Evolutionary conservation across 2,329 filamentous ascomycete genomes (phyloP), one percentile per base, ranked within the genome.

Genomic region (Arthrobotrys sphaeroides): DNA sequence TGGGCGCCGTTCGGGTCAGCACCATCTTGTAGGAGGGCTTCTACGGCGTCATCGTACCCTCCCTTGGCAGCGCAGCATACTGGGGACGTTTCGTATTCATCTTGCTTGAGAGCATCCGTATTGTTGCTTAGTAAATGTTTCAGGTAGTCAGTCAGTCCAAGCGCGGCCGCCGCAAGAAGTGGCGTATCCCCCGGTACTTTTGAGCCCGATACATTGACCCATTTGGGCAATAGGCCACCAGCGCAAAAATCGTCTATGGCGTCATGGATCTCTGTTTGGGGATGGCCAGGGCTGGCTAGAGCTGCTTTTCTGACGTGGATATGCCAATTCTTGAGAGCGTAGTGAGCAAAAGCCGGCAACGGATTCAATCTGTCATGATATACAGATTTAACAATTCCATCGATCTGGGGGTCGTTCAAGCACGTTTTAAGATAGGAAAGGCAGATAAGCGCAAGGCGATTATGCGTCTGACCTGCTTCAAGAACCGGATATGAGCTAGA

Each of bases 1-100:
- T 61, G n/a, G n/a, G n/a, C n/a, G n/a, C n/a, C 31, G 45, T 81
- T 76, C 7, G 78, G 79, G 13, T 81, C 73, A 3, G 80, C 82
- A 0, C 80, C 80, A 57, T 20, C 77, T 68, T 31, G 66, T 78
- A 10, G 33, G 26, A n/a, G 22, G 12, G 55, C 79, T 61, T 10
- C 73, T 10, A 20, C 61, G 22, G 3, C 6, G 45, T 28, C 40
- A 43, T 43, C 47, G 16, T 65, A 59, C 9, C 20, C 42, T 43
- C 42, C 20, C 57, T 4, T 47, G 24, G n/a, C 73, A 33, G 78
- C 79, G 78, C 24, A 51, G 66, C 40, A 49, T 57, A 60, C 77
- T 74, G 49, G 61, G 31, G 28, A 36, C 36, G 13, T 47, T 38
- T 77, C 69, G 18, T 78, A 72, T 3, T 62, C 36, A 10, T 60